A percentile compares a stretch with the other conserved stretches of the same genome.
phyloP scores from a whole-genome alignment of 495 filamentous ascomycete genomes.

The Durotheca rogersii region DNA sequence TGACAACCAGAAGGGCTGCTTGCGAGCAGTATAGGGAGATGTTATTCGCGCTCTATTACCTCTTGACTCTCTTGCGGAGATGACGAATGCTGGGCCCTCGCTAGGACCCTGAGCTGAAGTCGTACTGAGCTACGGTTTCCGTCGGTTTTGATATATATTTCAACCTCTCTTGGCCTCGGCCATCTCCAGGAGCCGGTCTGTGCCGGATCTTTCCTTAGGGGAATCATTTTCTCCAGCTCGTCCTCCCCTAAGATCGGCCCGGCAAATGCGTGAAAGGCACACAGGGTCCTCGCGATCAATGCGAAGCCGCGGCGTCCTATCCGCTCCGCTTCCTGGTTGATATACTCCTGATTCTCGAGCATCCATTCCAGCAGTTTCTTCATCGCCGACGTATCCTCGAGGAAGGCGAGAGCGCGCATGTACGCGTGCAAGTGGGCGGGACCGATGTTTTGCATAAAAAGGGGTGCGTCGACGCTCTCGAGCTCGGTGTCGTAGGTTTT shows the following conservation, averaged over 20 bases:
- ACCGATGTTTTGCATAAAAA: slow-evolving; percentile 29
- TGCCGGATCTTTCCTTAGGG: slow-evolving; percentile 19
- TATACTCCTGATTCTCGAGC: slow-evolving; percentile 20
- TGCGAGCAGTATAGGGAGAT: no score
- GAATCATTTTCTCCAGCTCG: slow-evolving; percentile 27
- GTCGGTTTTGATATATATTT: slow-evolving; percentile 23
- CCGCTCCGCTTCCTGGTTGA: slow-evolving; percentile 39
- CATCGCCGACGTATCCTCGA: slow-evolving; percentile 39
- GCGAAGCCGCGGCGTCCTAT: slow-evolving; percentile 29
- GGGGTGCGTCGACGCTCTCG: not conserved
- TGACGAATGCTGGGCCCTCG: not conserved
- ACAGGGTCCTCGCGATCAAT: slow-evolving; percentile 35
- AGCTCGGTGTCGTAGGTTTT: not conserved
- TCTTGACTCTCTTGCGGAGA: not conserved
- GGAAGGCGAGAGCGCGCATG: slow-evolving; percentile 41
- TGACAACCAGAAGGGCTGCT: no score
- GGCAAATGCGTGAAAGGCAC: slow-evolving; percentile 38
- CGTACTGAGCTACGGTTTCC: slow-evolving; percentile 6
- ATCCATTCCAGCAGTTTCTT: slow-evolving; percentile 43
- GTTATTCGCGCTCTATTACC: not conserved
- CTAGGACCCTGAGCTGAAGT: slow-evolving; percentile 19
- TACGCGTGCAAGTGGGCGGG: slow-evolving; percentile 38
- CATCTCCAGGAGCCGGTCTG: slow-evolving; percentile 26
- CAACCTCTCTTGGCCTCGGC: slow-evolving; percentile 30
- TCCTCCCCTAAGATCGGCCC: slow-evolving; percentile 21